These are phyloP conservation scores for Ophiostoma perfectum DNA, from an alignment of 2,329 filamentous ascomycete species.

Conservation along the genomic window DNA sequence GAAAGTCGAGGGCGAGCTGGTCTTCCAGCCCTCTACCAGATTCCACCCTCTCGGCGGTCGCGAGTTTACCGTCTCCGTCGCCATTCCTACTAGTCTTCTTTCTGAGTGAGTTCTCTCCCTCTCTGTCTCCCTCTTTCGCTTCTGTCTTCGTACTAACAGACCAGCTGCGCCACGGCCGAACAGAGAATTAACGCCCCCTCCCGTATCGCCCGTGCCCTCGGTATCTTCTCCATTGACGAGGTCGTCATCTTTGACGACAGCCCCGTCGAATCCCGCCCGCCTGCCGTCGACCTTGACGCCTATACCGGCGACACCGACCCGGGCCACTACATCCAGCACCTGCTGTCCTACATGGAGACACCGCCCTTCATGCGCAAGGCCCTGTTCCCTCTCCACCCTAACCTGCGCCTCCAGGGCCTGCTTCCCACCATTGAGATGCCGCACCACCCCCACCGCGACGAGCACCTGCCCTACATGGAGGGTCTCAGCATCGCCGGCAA, in stretches of 20 bases:
- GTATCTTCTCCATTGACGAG: conserved; percentile 81
- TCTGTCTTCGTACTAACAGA: background rate
- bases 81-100: conserved; percentile 72
- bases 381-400: conserved; percentile 73
- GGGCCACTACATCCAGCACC: conserved; percentile 71
- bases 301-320: conserved; percentile 70
- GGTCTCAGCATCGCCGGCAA: conserved; percentile 58
- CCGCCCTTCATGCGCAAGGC: conserved; percentile 73
- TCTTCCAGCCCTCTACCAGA: conserved; percentile 62
- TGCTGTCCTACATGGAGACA: conserved; percentile 76
- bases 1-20: conserved; percentile 39
- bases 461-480: conserved; percentile 76
- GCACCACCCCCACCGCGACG: conserved; percentile 69
- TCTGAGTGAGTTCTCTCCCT: conserved; percentile 53
- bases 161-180: conserved; percentile 65
- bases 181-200: conserved; percentile 68
- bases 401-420: conserved; percentile 66
- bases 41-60: conserved; percentile 62
- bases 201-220: conserved; percentile 72
- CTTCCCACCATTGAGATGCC: conserved; percentile 79
- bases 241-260: conserved; percentile 75
- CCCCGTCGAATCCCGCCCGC: conserved; percentile 42
- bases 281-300: conserved; percentile 45
- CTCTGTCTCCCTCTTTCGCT: background rate
- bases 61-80: conserved; percentile 69